Percentiles rank a stretch among this genome's conserved stretches.
Conservation (phyloP, 768 basidiomycete genomes). For the Roridomyces roridus region DNA sequence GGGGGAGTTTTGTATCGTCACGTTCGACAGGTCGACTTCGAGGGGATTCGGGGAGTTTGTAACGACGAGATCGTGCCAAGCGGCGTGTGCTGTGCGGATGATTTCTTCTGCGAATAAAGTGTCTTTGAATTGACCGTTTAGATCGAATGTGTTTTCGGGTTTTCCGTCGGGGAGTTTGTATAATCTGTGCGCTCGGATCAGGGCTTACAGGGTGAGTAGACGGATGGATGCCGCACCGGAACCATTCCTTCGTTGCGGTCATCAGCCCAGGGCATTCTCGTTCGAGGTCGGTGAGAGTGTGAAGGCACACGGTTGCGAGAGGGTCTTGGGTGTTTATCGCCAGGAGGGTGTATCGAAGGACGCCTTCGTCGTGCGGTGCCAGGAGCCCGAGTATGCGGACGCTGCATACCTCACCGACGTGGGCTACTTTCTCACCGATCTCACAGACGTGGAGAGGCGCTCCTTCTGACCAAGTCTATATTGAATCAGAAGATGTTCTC, state of each 20-base stretch:
- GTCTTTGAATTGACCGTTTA: conserved; percentile 84
- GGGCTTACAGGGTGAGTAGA: neutral
- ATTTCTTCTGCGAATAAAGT: conserved; percentile 83
- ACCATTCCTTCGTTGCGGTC: conserved; percentile 85
- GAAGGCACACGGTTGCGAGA: conserved; percentile 74
- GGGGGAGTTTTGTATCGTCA: conserved; percentile 56
- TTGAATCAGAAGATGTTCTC: no score
- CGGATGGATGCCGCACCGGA: conserved; percentile 51
- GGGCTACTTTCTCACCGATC: conserved; percentile 82
- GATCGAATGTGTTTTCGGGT: conserved; percentile 80
- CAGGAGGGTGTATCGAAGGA: conserved; percentile 87
- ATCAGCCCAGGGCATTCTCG: conserved; percentile 80
- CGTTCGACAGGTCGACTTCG: conserved; percentile 45
- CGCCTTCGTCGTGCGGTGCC: conserved; percentile 84
- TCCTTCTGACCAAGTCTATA: conserved; percentile 15
- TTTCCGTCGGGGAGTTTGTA: conserved; percentile 77
- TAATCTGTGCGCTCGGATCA: conserved; percentile 28
- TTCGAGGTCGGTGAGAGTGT: conserved; percentile 86
- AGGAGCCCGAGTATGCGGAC: conserved; percentile 89
- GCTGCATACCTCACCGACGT: conserved; percentile 80
- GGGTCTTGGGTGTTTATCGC: conserved; percentile 82
- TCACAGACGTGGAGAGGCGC: conserved; percentile 70
- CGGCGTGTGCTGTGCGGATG: conserved; percentile 81
- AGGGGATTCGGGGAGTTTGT: conserved; percentile 21
- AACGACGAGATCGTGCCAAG: conserved; percentile 71